These are phyloP conservation scores for Syzygium malaccense DNA, from an alignment of 441 rosid species.

Conservation along the genomic window DNA sequence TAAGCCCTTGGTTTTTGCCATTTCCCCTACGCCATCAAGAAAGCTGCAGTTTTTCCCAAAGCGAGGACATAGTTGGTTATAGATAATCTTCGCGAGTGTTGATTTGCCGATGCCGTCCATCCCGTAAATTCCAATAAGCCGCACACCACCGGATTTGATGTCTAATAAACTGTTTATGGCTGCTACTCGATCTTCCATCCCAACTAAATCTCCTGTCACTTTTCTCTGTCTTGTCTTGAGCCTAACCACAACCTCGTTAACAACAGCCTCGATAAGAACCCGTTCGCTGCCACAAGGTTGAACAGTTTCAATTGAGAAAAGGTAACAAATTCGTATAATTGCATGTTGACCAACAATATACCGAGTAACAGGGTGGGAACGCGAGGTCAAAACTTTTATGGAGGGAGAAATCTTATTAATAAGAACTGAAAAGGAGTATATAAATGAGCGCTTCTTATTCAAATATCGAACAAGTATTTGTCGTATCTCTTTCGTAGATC, in stretches of 20 bases:
- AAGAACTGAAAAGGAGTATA: background rate
- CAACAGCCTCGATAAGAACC: background rate
- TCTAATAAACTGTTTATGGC: background rate
- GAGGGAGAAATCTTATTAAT: background rate
- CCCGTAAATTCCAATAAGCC: too few species aligned
- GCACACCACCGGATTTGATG: background rate
- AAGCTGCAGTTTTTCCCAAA: too few species aligned
- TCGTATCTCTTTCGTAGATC: background rate
- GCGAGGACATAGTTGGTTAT: too few species aligned
- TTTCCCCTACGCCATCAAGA: too few species aligned
- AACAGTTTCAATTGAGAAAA: background rate
- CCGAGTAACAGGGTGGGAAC: too few species aligned
- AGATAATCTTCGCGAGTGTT: too few species aligned
- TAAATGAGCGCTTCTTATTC: background rate
- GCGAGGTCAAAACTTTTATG: background rate
- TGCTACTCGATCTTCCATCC: background rate
- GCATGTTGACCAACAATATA: too few species aligned
- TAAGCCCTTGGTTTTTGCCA: too few species aligned
- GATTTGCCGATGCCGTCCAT: too few species aligned
- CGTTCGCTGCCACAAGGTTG: background rate
- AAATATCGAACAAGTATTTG: background rate
- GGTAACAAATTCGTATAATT: background rate
- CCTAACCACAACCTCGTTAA: background rate
- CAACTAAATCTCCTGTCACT: background rate
- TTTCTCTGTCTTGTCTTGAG: background rate